These are phyloP conservation scores for Rhizopogon salebrosus DNA, from an alignment of 768 basidiomycete species.

Conservation along the genomic window DNA sequence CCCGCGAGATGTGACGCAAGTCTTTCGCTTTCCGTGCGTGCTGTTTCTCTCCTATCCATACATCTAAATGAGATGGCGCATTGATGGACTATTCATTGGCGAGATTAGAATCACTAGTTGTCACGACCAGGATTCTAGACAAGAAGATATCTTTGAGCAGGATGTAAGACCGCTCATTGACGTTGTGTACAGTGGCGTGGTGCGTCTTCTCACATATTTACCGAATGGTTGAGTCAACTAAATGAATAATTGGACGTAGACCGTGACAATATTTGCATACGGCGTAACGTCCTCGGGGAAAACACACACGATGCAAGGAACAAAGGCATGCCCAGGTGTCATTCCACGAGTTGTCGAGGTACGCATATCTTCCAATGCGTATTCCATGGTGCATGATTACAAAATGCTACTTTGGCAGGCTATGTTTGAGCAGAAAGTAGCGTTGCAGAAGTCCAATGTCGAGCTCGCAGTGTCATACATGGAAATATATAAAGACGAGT, in stretches of 20 bases:
- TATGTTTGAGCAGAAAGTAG: conserved; percentile 48
- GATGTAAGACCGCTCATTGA: conserved; percentile 79
- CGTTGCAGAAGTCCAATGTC: conserved; percentile 36
- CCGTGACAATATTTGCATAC: conserved; percentile 85
- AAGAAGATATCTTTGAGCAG: conserved; percentile 71
- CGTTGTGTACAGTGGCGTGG: conserved; percentile 70
- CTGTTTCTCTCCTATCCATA: neutral
- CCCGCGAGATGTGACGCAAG: conserved; percentile 59
- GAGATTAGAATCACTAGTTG: conserved; percentile 62
- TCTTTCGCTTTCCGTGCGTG: conserved; percentile 76
- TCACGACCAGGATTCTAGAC: conserved; percentile 64
- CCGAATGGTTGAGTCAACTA: neutral
- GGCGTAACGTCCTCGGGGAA: conserved; percentile 90
- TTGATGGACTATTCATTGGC: conserved; percentile 1
- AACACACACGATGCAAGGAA: conserved; percentile 92
- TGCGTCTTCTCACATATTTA: conserved; percentile 30
- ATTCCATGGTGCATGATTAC: neutral
- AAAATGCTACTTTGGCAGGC: conserved; percentile 30
- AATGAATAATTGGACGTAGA: conserved; percentile 34
- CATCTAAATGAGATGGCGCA: neutral
- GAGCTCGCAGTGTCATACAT: conserved; percentile 66
- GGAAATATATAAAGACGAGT: conserved; percentile 91
- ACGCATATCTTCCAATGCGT: conserved; percentile 13
- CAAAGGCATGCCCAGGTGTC: conserved; percentile 66
- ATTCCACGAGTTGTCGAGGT: conserved; percentile 80